These are phyloP conservation scores for Neophaeococcomyces aloes DNA, from an alignment of 2,329 filamentous ascomycete genomes.

Conservation along the genomic window DNA sequence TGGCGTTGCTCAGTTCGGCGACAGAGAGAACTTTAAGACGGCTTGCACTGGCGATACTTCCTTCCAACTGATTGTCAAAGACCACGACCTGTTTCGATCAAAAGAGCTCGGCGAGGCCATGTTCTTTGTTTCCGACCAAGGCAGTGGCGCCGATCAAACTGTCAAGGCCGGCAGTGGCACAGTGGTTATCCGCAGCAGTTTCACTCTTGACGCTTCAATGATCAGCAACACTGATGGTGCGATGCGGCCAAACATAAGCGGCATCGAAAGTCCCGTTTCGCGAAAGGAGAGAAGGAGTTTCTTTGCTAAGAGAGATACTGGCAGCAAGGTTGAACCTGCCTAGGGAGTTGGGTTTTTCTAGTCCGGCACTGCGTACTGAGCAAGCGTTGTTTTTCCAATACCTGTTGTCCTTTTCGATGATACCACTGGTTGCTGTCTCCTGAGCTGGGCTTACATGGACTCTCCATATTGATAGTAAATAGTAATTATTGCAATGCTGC, in stretches of 20 bases:
- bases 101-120: constrained; percentile 76
- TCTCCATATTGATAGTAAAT: too few relatives aligned
- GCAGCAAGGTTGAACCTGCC: constrained; percentile 10
- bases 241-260: constrained; percentile 14
- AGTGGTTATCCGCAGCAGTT: constrained; percentile 64
- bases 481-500: too few relatives aligned
- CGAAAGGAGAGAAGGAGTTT: constrained; percentile 37
- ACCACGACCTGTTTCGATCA: constrained; percentile 72
- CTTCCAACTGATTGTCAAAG: constrained; percentile 78
- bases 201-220: constrained; percentile 43
- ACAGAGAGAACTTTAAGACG: constrained; percentile 63
- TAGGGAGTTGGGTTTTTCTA: neutral
- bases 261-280: constrained; percentile 31
- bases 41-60: constrained; percentile 69
- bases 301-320: constrained; percentile 33
- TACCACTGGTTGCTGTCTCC: too few relatives aligned
- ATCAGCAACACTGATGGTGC: constrained; percentile 17
- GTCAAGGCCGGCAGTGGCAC: constrained; percentile 62
- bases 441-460: too few relatives aligned
- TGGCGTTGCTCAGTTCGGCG: constrained; percentile 58
- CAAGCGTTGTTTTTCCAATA: neutral
- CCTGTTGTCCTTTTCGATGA: constrained; percentile 11
- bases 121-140: constrained; percentile 85
- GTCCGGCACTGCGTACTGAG: neutral
- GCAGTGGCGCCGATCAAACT: constrained; percentile 57